Evolutionary conservation across 2,329 filamentous ascomycete genomes (phyloP).

Genomic region (Neobulgaria alba): DNA sequence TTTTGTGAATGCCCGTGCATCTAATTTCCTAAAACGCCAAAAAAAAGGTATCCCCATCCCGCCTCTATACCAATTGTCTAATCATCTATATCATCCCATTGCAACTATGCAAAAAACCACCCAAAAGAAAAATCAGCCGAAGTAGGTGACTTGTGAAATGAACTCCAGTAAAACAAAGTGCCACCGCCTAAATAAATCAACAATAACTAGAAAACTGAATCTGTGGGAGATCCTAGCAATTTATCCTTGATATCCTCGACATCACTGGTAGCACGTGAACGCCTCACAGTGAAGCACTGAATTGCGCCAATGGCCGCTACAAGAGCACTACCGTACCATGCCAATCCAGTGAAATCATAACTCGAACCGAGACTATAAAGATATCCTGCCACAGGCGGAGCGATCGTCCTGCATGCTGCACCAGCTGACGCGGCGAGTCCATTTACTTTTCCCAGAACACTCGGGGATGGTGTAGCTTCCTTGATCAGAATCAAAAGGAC

Average conservation of each 20-base stretch:
- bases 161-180: too few relatives aligned
- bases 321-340: slow-evolving; percentile 54
- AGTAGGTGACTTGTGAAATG: too few relatives aligned
- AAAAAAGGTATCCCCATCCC: too few relatives aligned
- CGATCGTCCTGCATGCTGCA: slow-evolving; percentile 58
- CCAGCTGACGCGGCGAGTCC: slow-evolving; percentile 57
- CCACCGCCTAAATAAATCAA: too few relatives aligned
- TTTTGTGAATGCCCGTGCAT: too few relatives aligned
- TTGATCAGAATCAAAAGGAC: slow-evolving; percentile 60
- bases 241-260: slow-evolving; percentile 10
- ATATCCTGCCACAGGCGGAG: slow-evolving; percentile 55
- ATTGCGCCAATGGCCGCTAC: slow-evolving; percentile 48
- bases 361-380: slow-evolving; percentile 52
- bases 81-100: too few relatives aligned
- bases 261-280: slow-evolving; percentile 9
- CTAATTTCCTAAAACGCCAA: too few relatives aligned
- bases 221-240: too few relatives aligned
- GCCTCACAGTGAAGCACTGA: slow-evolving; percentile 43
- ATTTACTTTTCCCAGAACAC: slow-evolving; percentile 55
- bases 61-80: too few relatives aligned
- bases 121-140: too few relatives aligned
- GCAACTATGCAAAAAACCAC: too few relatives aligned
- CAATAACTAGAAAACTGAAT: too few relatives aligned
- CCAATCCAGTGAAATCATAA: slow-evolving; percentile 50
- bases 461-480: slow-evolving; percentile 49